phyloP scores from a whole-genome alignment of 1,139 yeast genomes.

The Sugiyamaella xylanicola region DNA sequence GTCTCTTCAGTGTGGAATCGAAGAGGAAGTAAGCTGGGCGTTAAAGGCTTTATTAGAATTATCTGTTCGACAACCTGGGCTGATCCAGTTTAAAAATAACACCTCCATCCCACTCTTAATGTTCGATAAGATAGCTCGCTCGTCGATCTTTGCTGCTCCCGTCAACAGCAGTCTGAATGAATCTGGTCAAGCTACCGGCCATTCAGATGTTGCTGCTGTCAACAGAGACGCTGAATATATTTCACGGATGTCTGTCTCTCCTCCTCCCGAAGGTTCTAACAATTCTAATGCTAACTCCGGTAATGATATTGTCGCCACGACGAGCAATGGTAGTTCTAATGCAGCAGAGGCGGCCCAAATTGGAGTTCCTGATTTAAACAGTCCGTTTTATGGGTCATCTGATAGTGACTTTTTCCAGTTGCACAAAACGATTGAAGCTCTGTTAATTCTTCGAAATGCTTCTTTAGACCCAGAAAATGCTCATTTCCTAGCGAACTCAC shows the following conservation, averaged over 20 bases:
- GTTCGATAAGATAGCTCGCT: slow-evolving; percentile 17
- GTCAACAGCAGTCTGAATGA: slow-evolving; percentile 3
- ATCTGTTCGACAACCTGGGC: slow-evolving; percentile 54
- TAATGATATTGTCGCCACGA: not conserved
- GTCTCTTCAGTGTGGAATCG: slow-evolving; percentile 63
- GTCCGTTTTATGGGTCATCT: slow-evolving; percentile 23
- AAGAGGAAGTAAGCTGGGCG: slow-evolving; percentile 67
- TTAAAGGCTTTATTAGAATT: slow-evolving; percentile 59
- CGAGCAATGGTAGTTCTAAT: not conserved
- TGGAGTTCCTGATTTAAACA: slow-evolving; percentile 3
- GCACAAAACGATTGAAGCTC: slow-evolving; percentile 59
- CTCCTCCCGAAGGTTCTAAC: no score
- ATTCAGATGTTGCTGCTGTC: no score
- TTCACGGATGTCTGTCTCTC: no score
- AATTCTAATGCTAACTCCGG: no score
- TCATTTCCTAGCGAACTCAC: slow-evolving; percentile 66
- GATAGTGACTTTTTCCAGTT: slow-evolving; percentile 42
- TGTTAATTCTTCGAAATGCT: slow-evolving; percentile 74
- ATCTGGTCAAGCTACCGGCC: no score
- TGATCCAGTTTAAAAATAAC: slow-evolving; percentile 52
- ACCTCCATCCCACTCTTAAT: slow-evolving; percentile 40
- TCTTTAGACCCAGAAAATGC: slow-evolving; percentile 84
- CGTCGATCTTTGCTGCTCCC: slow-evolving; percentile 18
- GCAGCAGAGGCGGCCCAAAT: not conserved
- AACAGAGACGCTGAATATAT: no score